A percentile compares a stretch with the other conserved stretches of the same genome.
phyloP scores from a whole-genome alignment of 1,139 yeast species.

The Candida albicans region DNA sequence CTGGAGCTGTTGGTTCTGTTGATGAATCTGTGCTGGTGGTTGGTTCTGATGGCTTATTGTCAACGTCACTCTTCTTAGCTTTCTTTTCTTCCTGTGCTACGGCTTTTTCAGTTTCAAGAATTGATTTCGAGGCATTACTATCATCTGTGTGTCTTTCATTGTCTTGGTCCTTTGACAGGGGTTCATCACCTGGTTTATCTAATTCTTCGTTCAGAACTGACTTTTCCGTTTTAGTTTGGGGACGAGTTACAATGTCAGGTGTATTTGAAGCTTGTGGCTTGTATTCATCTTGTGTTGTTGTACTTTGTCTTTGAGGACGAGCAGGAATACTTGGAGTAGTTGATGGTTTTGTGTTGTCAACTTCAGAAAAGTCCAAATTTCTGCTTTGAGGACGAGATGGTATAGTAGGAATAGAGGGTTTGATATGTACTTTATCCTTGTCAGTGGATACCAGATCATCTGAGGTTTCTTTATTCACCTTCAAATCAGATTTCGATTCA shows the following conservation, averaged over 20 bases:
- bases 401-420: not conserved
- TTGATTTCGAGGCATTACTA: not conserved
- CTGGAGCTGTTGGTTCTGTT: not conserved
- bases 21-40: not conserved
- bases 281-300: slow-evolving; percentile 1
- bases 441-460: not conserved
- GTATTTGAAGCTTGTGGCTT: slow-evolving; percentile 1
- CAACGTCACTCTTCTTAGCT: too few species aligned
- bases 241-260: slow-evolving; percentile 17
- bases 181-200: too few species aligned
- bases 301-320: slow-evolving; percentile 9
- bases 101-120: not conserved
- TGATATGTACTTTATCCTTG: too few species aligned
- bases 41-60: not conserved
- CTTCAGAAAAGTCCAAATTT: not conserved
- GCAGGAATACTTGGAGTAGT: slow-evolving; percentile 14
- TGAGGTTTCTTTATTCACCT: not conserved
- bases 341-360: too few species aligned
- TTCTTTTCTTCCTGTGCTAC: too few species aligned
- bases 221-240: slow-evolving; percentile 5
- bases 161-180: too few species aligned
- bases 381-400: not conserved
- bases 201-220: too few species aligned
- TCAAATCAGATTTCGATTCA: too few species aligned
- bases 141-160: not conserved